phyloP scores from a whole-genome alignment of 345 rosid species.

The Melastoma malabathricum region DNA sequence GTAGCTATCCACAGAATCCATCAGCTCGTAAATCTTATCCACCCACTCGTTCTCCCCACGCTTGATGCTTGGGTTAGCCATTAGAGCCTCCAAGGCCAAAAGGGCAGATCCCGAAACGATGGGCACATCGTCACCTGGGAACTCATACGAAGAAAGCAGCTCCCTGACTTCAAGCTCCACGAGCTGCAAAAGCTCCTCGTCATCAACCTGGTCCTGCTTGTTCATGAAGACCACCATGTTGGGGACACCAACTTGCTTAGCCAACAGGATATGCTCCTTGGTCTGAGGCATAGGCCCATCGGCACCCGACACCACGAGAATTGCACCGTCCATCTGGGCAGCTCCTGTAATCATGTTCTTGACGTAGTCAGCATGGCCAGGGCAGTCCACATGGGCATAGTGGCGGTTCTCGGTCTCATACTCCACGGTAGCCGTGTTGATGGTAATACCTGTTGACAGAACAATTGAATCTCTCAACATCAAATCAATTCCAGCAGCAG shows the following conservation, averaged over 20 bases:
- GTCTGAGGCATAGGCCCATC: slow-evolving; percentile 49
- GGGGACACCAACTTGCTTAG: slow-evolving; percentile 19
- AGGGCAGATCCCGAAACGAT: slow-evolving; percentile 14
- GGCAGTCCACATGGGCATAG: slow-evolving; percentile 40
- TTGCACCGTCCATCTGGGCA: slow-evolving; percentile 45
- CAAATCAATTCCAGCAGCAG: too few species aligned
- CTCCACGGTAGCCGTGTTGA: slow-evolving; percentile 15
- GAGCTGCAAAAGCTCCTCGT: slow-evolving; percentile 16
- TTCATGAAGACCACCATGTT: slow-evolving; percentile 20
- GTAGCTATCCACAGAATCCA: slow-evolving; percentile 16
- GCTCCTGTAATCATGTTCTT: slow-evolving; percentile 44
- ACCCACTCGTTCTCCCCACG: slow-evolving; percentile 16
- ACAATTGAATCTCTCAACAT: not conserved
- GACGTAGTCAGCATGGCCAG: slow-evolving; percentile 41
- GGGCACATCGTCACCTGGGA: slow-evolving; percentile 17
- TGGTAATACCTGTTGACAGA: slow-evolving; percentile 10
- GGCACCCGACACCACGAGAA: slow-evolving; percentile 36
- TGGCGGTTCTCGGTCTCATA: slow-evolving; percentile 16
- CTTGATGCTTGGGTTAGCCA: slow-evolving; percentile 14
- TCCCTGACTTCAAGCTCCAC: slow-evolving; percentile 18
- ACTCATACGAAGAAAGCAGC: slow-evolving; percentile 15
- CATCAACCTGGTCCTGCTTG: slow-evolving; percentile 20
- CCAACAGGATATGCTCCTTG: slow-evolving; percentile 38
- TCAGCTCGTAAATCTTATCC: slow-evolving; percentile 13
- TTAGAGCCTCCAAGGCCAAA: slow-evolving; percentile 13